Evolutionary conservation across 2,329 filamentous ascomycete species (phyloP).

Genomic region (Ilyonectria robusta): DNA sequence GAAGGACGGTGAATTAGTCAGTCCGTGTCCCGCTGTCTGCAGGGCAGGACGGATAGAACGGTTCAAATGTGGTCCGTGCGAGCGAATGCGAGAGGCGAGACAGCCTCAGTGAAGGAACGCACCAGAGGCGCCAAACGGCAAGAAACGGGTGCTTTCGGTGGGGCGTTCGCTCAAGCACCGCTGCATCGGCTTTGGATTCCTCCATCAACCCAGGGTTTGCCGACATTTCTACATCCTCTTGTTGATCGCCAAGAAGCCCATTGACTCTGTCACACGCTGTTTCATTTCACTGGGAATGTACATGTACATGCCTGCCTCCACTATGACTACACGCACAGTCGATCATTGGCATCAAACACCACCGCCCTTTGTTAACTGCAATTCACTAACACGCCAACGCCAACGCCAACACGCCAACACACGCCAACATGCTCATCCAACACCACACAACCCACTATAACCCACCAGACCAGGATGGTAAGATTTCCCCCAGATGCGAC

Average conservation of each 20-base stretch:
- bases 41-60: neutral
- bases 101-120: neutral
- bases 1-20: constrained; percentile 16
- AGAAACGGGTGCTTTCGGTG: neutral
- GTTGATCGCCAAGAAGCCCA: neutral
- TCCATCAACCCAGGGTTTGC: neutral
- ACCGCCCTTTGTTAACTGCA: neutral
- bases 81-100: constrained; percentile 30
- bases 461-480: neutral
- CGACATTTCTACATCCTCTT: neutral
- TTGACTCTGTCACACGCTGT: neutral
- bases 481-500: constrained; percentile 3
- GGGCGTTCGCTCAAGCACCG: neutral
- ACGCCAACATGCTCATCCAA: neutral
- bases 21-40: neutral
- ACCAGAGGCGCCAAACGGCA: neutral
- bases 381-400: neutral
- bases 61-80: constrained; percentile 22
- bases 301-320: neutral
- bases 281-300: neutral
- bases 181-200: neutral
- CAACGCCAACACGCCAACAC: neutral
- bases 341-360: neutral
- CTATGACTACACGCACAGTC: neutral
- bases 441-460: neutral